Evolutionary conservation across 305 asterid genomes (phyloP).

Genomic region (Solanum hybrid): DNA sequence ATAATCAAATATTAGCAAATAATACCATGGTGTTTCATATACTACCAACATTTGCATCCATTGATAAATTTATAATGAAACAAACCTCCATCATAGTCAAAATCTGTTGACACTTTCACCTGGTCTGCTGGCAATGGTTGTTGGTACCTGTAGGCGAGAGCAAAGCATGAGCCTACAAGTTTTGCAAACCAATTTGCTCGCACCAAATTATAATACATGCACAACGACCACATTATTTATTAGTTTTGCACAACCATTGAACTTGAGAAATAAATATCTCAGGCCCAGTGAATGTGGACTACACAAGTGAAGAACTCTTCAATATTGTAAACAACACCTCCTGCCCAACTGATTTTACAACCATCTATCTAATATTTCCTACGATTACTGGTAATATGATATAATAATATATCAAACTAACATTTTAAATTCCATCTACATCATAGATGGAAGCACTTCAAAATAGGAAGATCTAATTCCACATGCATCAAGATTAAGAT

Average conservation of each 20-base stretch:
- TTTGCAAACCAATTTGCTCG: neutral
- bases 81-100: conserved; percentile 68
- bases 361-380: neutral
- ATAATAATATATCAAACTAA: neutral
- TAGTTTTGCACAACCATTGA: neutral
- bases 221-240: neutral
- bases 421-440: neutral
- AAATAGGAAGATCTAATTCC: neutral
- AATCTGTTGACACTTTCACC: conserved; percentile 53
- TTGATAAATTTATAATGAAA: neutral
- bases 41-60: neutral
- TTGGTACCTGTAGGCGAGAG: conserved; percentile 51
- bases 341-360: neutral
- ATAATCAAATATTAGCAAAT: neutral
- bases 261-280: neutral
- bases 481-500: neutral
- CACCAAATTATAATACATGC: neutral
- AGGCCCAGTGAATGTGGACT: neutral
- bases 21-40: neutral
- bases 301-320: neutral
- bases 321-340: neutral
- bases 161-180: neutral
- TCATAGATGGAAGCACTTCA: neutral
- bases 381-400: neutral
- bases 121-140: conserved; percentile 82